Percentiles rank a stretch among this genome's conserved stretches.
Evolutionary conservation across 2,329 filamentous ascomycete genomes (phyloP).

Genomic region (Ceratocystis diversiconidia): DNA sequence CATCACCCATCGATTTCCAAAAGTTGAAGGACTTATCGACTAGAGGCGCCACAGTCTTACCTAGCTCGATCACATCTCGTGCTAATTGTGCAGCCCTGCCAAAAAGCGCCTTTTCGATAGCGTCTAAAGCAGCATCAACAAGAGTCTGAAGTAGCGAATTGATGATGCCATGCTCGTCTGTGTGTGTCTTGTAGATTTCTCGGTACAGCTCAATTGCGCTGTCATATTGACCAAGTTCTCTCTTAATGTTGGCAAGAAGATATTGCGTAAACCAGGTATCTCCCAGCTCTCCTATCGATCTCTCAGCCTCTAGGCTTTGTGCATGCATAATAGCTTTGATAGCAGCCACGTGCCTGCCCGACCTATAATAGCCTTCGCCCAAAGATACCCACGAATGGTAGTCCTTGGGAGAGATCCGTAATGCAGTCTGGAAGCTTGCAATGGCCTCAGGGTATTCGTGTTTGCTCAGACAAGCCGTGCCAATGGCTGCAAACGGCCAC

Average conservation of each 20-base stretch:
- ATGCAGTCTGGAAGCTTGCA: conserved; percentile 77
- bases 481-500: conserved; percentile 89
- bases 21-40: conserved; percentile 72
- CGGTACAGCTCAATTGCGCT: conserved; percentile 66
- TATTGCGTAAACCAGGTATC: conserved; percentile 94
- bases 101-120: conserved; percentile 70
- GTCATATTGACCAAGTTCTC: conserved; percentile 82
- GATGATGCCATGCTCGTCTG: conserved; percentile 69
- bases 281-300: conserved; percentile 34
- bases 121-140: conserved; percentile 65
- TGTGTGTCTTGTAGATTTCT: conserved; percentile 52
- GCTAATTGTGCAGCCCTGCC: conserved; percentile 66
- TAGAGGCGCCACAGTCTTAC: conserved; percentile 43
- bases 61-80: conserved; percentile 52
- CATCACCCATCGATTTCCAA: conserved; percentile 86
- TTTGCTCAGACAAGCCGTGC: conserved; percentile 87
- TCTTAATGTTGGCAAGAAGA: conserved; percentile 88
- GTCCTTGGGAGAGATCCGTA: conserved; percentile 69
- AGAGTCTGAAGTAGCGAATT: conserved; percentile 80
- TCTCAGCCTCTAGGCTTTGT: conserved; percentile 50
- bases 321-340: conserved; percentile 82
- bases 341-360: conserved; percentile 84
- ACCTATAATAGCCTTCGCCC: conserved; percentile 94
- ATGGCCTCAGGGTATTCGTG: conserved; percentile 82
- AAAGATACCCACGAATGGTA: conserved; percentile 95